Conservation (phyloP, 2,329 filamentous ascomycete genomes). For the Chrysosphaeria jannelii region DNA sequence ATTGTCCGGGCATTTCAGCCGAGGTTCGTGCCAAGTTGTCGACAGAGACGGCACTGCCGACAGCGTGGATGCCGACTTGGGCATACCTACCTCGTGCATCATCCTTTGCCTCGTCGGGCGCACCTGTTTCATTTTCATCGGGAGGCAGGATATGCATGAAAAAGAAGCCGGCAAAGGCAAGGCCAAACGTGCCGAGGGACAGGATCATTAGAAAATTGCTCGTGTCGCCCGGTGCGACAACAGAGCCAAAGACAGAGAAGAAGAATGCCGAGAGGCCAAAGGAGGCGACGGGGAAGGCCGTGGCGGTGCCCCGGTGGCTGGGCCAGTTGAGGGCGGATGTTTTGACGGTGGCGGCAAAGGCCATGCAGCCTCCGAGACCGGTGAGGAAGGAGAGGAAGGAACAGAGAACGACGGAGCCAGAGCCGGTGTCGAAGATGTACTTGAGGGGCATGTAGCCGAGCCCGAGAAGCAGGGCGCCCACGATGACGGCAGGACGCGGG, state of each 20-base stretch:
- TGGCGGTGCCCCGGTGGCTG: slow-evolving; percentile 68
- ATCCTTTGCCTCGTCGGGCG: too few relatives aligned
- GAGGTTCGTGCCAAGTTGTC: too few relatives aligned
- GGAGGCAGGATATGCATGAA: slow-evolving; percentile 51
- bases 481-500: slow-evolving; percentile 46
- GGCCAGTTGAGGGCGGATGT: slow-evolving; percentile 74
- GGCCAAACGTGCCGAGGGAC: slow-evolving; percentile 43
- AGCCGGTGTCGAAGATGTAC: slow-evolving; percentile 40
- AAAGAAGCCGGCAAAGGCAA: slow-evolving; percentile 53
- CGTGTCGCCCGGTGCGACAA: slow-evolving; percentile 61
- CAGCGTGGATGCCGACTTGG: too few relatives aligned
- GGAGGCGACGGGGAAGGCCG: slow-evolving; percentile 70
- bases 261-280: slow-evolving; percentile 93
- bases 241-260: slow-evolving; percentile 51
- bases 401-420: slow-evolving; percentile 26
- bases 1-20: too few relatives aligned
- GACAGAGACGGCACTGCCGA: too few relatives aligned
- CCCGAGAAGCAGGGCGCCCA: slow-evolving; percentile 42
- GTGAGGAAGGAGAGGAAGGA: slow-evolving; percentile 68
- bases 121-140: too few relatives aligned
- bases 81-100: too few relatives aligned
- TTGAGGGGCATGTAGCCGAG: slow-evolving; percentile 70
- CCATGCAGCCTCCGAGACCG: slow-evolving; percentile 66
- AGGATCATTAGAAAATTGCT: slow-evolving; percentile 55
- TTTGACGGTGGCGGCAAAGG: slow-evolving; percentile 75